Evolutionary conservation across 768 basidiomycete species (phyloP), one percentile per base, ranked within the genome.

Genomic region (Leccinum sublutescens): DNA sequence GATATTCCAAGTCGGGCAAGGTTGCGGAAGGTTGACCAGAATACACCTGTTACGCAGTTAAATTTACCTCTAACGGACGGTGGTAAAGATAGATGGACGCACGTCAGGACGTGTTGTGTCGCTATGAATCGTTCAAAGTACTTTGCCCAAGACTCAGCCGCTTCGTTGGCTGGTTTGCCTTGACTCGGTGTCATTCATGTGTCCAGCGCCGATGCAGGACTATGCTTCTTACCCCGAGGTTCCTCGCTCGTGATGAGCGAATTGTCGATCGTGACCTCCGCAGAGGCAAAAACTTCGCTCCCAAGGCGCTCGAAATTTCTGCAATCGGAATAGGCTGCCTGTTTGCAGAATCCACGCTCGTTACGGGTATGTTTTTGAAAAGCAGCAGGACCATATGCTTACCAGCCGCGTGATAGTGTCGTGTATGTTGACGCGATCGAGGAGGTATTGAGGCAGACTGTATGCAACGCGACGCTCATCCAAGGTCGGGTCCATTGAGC

Each of bases 341-440:
- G 15, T 56, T 17, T 6, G 9, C 52, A 25, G 27, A 34, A 38
- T 9, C 19, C 10, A 38, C 19, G n/a, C 2, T 11, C 6, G 31
- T 52, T 54, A 40, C 14, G 17, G 47, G 12, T 27, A 27, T 6
- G 15, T 31, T 43, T 29, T 5, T 15, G 36, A 17, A 27, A 3
- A 43, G 45, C 14, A 29, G 31, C 23, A 33, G 23, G 21, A 23
- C 36, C 23, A 27, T n/a, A n/a, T 31, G 53, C 69, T 54, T 51
- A 71, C 69, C 59, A 70, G 19, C 45, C 69, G 64, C 11, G 63
- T 64, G 51, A 71, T 67, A 25, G 64, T 71, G 38, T 70, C 69
- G 23, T 71, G 65, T 50, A 71, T 71, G 21, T 69, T 71, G 61
- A 54, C 14, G 14, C 67, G 63, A 52, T 71, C 70, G 19, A 71